phyloP scores from a whole-genome alignment of 2,329 filamentous ascomycete genomes.

The Claviceps maximensis region DNA sequence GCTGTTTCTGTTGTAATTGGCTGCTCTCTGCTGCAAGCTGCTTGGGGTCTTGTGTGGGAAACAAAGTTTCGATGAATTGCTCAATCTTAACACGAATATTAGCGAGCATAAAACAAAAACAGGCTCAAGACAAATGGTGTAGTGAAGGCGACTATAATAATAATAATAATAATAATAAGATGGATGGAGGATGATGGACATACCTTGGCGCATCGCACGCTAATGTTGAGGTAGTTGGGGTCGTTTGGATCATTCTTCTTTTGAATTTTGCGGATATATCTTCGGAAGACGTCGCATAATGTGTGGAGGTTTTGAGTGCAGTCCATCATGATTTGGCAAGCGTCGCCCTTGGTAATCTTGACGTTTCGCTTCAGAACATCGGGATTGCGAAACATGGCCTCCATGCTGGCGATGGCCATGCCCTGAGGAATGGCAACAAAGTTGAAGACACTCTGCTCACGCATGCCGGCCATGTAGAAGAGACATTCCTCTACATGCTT shows the following conservation, averaged over 20 bases:
- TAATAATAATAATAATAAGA: no score
- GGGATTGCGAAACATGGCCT: slow-evolving; percentile 84
- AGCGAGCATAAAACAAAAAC: not conserved
- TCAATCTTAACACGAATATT: slow-evolving; percentile 49
- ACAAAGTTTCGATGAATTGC: slow-evolving; percentile 88
- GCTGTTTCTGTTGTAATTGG: slow-evolving; percentile 22
- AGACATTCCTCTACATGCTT: slow-evolving; percentile 82
- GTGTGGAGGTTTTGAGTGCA: slow-evolving; percentile 80
- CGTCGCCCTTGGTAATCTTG: slow-evolving; percentile 93
- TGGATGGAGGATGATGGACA: not conserved
- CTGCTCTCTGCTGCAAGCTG: slow-evolving; percentile 30
- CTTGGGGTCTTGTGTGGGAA: slow-evolving; percentile 69
- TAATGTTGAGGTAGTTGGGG: slow-evolving; percentile 85
- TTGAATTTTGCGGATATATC: slow-evolving; percentile 68
- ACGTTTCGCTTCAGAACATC: slow-evolving; percentile 74
- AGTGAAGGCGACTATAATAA: no score
- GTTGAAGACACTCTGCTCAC: slow-evolving; percentile 97
- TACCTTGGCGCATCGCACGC: slow-evolving; percentile 77
- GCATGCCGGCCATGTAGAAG: slow-evolving; percentile 93
- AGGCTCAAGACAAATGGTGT: no score
- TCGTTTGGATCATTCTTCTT: slow-evolving; percentile 90
- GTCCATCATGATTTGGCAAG: slow-evolving; percentile 81
- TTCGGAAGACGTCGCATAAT: slow-evolving; percentile 70
- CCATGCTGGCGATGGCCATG: slow-evolving; percentile 94
- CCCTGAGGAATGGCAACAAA: slow-evolving; percentile 93